These are phyloP conservation scores for Stephania yunnanensis DNA, from an alignment of 164 flowering plant genomes.

Conservation along the genomic window DNA sequence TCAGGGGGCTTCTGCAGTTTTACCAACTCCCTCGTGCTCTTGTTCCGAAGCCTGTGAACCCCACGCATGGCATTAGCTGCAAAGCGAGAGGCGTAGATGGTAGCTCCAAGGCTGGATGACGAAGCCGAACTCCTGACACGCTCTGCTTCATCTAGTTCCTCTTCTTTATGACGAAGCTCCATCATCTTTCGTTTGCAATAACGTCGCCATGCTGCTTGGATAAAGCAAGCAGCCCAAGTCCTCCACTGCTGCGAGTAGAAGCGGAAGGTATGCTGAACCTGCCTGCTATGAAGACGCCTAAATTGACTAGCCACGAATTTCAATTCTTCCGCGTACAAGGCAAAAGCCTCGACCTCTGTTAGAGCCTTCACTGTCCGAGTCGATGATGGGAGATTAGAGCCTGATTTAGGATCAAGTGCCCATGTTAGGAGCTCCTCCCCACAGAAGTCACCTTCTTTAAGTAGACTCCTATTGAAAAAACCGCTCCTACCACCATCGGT, in stretches of 20 bases:
- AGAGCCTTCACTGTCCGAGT: slow-evolving; percentile 89
- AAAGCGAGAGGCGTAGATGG: slow-evolving; percentile 74
- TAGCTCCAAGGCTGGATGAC: slow-evolving; percentile 71
- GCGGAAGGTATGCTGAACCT: slow-evolving; percentile 94
- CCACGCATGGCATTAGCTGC: slow-evolving; percentile 90
- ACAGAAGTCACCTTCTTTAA: slow-evolving; percentile 91
- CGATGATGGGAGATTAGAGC: slow-evolving; percentile 81
- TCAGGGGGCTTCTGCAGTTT: slow-evolving; percentile 84
- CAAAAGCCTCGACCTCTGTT: slow-evolving; percentile 93
- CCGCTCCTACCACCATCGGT: slow-evolving; percentile 97
- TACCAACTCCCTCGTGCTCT: slow-evolving; percentile 35
- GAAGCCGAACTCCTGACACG: slow-evolving; percentile 39
- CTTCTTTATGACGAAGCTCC: slow-evolving; percentile 53
- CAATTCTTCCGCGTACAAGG: slow-evolving; percentile 78
- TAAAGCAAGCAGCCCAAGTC: slow-evolving; percentile 99
- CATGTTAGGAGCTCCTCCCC: slow-evolving; percentile 97
- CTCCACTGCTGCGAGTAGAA: slow-evolving; percentile 99
- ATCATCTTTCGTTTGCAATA: slow-evolving; percentile 68
- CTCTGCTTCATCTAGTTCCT: slow-evolving; percentile 10
- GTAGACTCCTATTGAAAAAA: slow-evolving; percentile 73
- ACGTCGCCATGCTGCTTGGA: slow-evolving; percentile 96
- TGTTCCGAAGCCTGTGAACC: slow-evolving; percentile 51
- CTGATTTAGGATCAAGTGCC: slow-evolving; percentile 94
- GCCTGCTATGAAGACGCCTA: slow-evolving; percentile 93
- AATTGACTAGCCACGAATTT: slow-evolving; percentile 95